These are phyloP conservation scores for Capronia epimyces DNA, from an alignment of 2,329 filamentous ascomycete genomes.

Conservation along the genomic window DNA sequence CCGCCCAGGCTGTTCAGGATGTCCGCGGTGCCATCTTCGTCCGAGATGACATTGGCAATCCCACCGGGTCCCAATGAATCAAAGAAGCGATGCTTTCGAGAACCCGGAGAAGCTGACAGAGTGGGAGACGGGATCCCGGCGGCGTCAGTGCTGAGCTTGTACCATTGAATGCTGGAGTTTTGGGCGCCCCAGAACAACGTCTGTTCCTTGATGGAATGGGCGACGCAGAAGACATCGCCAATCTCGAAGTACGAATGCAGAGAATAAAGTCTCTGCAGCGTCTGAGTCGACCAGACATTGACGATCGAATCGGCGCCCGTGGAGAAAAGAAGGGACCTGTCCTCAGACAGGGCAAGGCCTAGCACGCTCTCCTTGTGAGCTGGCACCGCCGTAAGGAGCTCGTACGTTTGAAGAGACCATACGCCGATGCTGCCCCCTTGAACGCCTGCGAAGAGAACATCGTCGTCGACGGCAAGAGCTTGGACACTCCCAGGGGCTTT, in stretches of 20 bases:
- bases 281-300: conserved; percentile 79
- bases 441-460: conserved; percentile 83
- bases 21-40: conserved; percentile 42
- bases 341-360: conserved; percentile 71
- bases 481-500: conserved; percentile 45
- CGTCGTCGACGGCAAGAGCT: conserved; percentile 71
- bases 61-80: conserved; percentile 83
- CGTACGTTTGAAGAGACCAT: conserved; percentile 84
- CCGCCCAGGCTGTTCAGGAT: conserved; percentile 51
- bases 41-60: conserved; percentile 52
- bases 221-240: conserved; percentile 92
- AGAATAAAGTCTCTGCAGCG: conserved; percentile 72
- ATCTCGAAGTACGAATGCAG: conserved; percentile 92
- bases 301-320: conserved; percentile 90
- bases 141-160: conserved; percentile 58
- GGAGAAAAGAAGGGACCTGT: conserved; percentile 75
- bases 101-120: conserved; percentile 63
- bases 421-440: conserved; percentile 88
- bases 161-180: conserved; percentile 63
- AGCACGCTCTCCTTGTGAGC: conserved; percentile 90
- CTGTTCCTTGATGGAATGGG: conserved; percentile 71
- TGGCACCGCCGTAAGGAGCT: conserved; percentile 70
- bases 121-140: conserved; percentile 55
- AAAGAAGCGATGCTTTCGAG: conserved; percentile 77
- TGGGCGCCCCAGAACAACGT: conserved; percentile 89